phyloP scores from a whole-genome alignment of 768 basidiomycete species.

The Amanita rimosa region DNA sequence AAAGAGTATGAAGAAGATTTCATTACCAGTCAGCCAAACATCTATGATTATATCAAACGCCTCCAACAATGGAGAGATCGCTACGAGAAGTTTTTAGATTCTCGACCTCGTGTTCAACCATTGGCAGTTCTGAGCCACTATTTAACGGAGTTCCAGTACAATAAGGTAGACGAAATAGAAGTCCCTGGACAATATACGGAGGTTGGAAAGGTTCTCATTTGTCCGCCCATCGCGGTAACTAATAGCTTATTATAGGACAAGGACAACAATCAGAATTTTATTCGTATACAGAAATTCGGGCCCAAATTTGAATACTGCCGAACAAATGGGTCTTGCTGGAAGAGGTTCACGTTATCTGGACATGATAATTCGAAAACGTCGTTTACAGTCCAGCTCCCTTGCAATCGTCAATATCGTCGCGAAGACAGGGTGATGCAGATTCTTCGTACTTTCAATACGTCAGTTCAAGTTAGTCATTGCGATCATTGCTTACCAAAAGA shows the following conservation, averaged over 20 bases:
- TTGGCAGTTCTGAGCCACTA: conserved; percentile 86
- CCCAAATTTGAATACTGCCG: conserved; percentile 87
- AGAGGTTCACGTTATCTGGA: conserved; percentile 84
- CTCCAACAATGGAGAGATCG: conserved; percentile 91
- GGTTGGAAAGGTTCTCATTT: conserved; percentile 28
- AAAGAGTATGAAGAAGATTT: conserved; percentile 90
- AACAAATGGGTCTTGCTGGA: conserved; percentile 77
- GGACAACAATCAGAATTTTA: conserved; percentile 85
- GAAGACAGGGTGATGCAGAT: conserved; percentile 90
- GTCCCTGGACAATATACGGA: conserved; percentile 98
- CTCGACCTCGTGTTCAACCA: conserved; percentile 72
- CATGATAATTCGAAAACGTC: conserved; percentile 82
- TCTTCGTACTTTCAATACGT: conserved; percentile 94
- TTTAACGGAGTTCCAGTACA: conserved; percentile 95
- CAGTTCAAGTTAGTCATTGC: conserved; percentile 11
- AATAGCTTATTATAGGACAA: conserved; percentile 57
- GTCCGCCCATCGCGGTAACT: neutral
- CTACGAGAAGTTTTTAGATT: conserved; percentile 77
- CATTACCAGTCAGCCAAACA: conserved; percentile 60
- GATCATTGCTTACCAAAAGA: conserved; percentile 6
- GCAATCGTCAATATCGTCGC: conserved; percentile 73
- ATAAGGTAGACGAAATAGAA: conserved; percentile 95
- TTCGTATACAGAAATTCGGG: conserved; percentile 83
- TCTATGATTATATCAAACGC: conserved; percentile 80
- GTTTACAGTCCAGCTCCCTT: conserved; percentile 86